A percentile compares a stretch with the other conserved stretches of the same genome.
Conservation (phyloP, 2,329 filamentous ascomycete genomes). For the Phialophora verrucosa region DNA sequence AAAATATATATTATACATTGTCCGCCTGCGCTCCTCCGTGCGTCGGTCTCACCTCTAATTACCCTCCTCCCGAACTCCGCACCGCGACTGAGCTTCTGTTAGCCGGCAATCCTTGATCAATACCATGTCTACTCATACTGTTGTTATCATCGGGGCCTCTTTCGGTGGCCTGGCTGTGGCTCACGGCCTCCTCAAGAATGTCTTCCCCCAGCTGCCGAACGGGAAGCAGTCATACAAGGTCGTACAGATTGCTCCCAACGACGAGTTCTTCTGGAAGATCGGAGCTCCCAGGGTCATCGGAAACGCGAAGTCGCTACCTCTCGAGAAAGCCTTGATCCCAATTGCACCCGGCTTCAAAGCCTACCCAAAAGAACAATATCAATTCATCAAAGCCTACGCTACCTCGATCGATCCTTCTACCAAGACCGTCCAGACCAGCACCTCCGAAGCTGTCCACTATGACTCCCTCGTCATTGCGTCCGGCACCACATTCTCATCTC, state of each 20-base stretch:
- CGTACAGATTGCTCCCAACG: slow-evolving; percentile 60
- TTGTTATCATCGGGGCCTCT: slow-evolving; percentile 50
- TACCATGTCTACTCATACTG: slow-evolving; percentile 29
- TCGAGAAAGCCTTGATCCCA: slow-evolving; percentile 57
- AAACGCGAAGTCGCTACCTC: slow-evolving; percentile 54
- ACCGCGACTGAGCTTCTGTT: not conserved
- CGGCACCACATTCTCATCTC: slow-evolving; percentile 54
- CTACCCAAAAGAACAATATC: slow-evolving; percentile 55
- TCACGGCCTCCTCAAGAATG: slow-evolving; percentile 47
- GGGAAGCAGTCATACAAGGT: slow-evolving; percentile 55
- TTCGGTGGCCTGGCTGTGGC: slow-evolving; percentile 46
- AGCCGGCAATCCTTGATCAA: slow-evolving; percentile 2
- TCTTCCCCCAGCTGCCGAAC: slow-evolving; percentile 40
- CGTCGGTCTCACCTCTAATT: not conserved
- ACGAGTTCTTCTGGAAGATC: slow-evolving; percentile 60
- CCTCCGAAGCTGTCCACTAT: slow-evolving; percentile 50
- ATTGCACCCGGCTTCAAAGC: slow-evolving; percentile 58
- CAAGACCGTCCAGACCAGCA: slow-evolving; percentile 54
- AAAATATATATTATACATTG: not conserved
- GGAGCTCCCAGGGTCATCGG: slow-evolving; percentile 61
- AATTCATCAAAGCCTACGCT: slow-evolving; percentile 58
- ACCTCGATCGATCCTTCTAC: slow-evolving; percentile 52
- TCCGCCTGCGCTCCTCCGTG: slow-evolving; percentile 16
- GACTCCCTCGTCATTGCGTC: slow-evolving; percentile 64
- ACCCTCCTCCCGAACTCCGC: not conserved